Base-by-base conservation (phyloP, 2,329 filamentous ascomycete species). In the Penicillium occitanis region DNA sequence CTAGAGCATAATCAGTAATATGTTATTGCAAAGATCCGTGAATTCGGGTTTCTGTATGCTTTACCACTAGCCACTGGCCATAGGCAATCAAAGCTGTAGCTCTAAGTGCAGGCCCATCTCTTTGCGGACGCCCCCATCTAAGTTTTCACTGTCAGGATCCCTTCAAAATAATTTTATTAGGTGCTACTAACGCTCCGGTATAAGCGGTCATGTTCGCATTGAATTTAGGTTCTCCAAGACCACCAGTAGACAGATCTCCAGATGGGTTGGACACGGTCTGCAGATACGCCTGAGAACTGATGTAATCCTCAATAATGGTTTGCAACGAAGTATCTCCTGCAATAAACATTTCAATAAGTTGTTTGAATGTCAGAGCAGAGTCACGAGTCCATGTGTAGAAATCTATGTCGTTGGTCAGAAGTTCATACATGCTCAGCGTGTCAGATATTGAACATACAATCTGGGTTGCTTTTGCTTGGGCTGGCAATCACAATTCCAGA, bases 351-450 rank as follows among this genome's bases (percentile, higher is more conserved):
- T 93, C 91, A 8, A 90, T 82, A 25, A 93, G 79, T 58, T 82
- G 81, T 79, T 91, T 91, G 78, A 90, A 87, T 5, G 88, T 87
- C 40, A 93, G 82, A 30, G 88, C 89, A 22, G 88, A 85, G 74
- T 93, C 91, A 74, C 91, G 82, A 5, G 88, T 92, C 91, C 91
- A 93, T 1, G 89, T 91, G 74, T 87, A 93, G 74, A 85, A 92
- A 77, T 93, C 89, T 91, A 66, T 3, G 19, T 2, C 2, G 17
- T 13, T 22, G 17, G 62, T 64, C 8, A 64, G 62, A 46, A 3
- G 28, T 28, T 22, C n/a, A 55, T 14, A 19, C 55, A 14, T 35
- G 4, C 28, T n/a, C 48, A 30, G 25, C 13, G 22, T 28, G 7
- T 50, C 19, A 37, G n/a, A 46, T 13, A n/a, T 28, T 59, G 25